phyloP scores from a whole-genome alignment of 345 rosid genomes.

The Euclidium syriacum region DNA sequence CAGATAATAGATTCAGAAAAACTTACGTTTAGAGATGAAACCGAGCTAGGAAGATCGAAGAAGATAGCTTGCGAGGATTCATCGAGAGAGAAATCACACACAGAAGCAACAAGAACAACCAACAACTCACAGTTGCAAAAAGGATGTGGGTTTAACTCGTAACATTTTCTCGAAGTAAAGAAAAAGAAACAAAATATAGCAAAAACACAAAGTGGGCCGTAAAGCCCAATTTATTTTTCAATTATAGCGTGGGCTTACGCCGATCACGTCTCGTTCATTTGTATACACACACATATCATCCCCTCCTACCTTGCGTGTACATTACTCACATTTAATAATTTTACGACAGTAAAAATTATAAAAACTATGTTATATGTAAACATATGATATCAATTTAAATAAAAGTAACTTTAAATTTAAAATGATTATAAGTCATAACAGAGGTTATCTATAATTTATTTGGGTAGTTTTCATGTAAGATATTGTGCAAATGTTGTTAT shows the following conservation, averaged over 20 bases:
- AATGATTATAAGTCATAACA: no score
- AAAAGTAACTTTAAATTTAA: no score
- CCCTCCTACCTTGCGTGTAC: no score
- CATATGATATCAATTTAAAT: no score
- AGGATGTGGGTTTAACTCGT: not conserved
- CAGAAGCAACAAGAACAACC: not conserved
- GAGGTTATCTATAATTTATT: no score
- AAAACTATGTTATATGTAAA: no score
- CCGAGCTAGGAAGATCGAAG: conserved; percentile 6
- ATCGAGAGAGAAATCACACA: conserved; percentile 7
- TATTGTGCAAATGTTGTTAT: no score
- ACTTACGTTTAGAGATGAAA: conserved; percentile 16
- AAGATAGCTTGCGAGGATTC: conserved; percentile 10
- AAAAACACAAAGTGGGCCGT: not conserved
- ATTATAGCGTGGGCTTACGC: not conserved
- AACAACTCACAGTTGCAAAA: not conserved
- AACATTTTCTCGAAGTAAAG: not conserved
- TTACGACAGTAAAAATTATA: no score
- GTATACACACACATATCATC: not conserved
- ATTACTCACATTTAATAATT: no score
- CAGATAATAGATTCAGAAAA: not conserved
- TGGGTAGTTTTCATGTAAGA: no score
- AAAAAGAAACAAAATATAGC: no score
- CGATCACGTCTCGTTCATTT: not conserved
- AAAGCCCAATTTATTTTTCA: not conserved